phyloP scores from a whole-genome alignment of 148 eudicot genomes.

The Beta vulgaris region DNA sequence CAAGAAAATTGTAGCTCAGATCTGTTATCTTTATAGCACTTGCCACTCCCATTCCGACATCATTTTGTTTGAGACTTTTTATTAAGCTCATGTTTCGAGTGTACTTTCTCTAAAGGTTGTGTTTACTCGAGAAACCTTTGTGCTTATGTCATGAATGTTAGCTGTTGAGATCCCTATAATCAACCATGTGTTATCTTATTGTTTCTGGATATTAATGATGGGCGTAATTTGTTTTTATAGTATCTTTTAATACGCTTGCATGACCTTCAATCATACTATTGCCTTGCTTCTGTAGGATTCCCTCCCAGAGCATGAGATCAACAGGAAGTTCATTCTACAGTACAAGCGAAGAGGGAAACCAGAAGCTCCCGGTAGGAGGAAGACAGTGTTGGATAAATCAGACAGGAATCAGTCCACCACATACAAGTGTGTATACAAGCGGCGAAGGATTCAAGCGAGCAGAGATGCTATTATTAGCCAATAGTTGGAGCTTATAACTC shows the following conservation, averaged over 20 bases:
- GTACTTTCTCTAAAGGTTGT: too few relatives aligned
- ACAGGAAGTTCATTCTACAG: slow-evolving; percentile 19
- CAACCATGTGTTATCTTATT: not conserved
- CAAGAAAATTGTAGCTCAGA: not conserved
- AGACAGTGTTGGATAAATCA: slow-evolving; percentile 12
- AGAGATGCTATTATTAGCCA: slow-evolving; percentile 23
- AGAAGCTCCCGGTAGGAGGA: slow-evolving; percentile 11
- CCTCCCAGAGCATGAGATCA: not conserved
- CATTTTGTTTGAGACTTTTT: not conserved
- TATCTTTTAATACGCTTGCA: not conserved
- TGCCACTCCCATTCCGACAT: not conserved
- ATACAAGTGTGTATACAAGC: slow-evolving; percentile 39
- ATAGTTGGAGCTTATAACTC: not conserved
- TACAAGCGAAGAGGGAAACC: slow-evolving; percentile 33
- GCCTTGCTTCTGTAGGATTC: slow-evolving; percentile 22
- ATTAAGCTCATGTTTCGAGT: too few relatives aligned
- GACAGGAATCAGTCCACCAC: slow-evolving; percentile 23
- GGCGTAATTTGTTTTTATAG: not conserved
- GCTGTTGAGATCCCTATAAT: too few relatives aligned
- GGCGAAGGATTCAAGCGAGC: slow-evolving; percentile 43
- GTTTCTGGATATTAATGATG: not conserved
- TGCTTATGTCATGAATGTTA: too few relatives aligned
- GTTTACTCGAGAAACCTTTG: too few relatives aligned
- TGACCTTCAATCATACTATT: not conserved
- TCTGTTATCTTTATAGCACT: not conserved